Conservation (phyloP, 2,329 filamentous ascomycete species). For the Dothideomycetes sp. region DNA sequence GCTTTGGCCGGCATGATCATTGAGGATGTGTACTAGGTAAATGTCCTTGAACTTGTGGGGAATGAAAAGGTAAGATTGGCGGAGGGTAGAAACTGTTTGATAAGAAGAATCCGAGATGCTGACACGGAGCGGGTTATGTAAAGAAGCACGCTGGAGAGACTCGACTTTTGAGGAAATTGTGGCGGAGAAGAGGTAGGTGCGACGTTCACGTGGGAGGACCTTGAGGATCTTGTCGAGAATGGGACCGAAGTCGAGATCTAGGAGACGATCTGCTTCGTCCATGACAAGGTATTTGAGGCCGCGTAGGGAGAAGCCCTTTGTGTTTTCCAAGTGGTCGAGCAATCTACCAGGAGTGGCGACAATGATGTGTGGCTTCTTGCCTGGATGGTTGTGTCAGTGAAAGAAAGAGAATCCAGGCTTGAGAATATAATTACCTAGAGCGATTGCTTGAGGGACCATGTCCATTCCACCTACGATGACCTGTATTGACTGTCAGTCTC, state of each 20-base stretch:
- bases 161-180: slow-evolving; percentile 94
- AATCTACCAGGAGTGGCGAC: slow-evolving; percentile 86
- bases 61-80: slow-evolving; percentile 79
- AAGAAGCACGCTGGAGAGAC: slow-evolving; percentile 76
- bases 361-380: slow-evolving; percentile 85
- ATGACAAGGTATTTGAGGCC: slow-evolving; percentile 81
- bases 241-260: slow-evolving; percentile 90
- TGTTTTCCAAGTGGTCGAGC: slow-evolving; percentile 89
- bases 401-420: no score
- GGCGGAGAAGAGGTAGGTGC: slow-evolving; percentile 85
- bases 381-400: no score
- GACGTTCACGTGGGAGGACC: slow-evolving; percentile 57
- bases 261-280: slow-evolving; percentile 84
- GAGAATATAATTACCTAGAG: no score
- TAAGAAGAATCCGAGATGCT: slow-evolving; percentile 75
- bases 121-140: slow-evolving; percentile 74
- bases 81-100: slow-evolving; percentile 37
- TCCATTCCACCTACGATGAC: slow-evolving; percentile 83
- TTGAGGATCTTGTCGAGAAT: slow-evolving; percentile 89
- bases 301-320: slow-evolving; percentile 83
- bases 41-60: slow-evolving; percentile 81
- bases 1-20: slow-evolving; percentile 76
- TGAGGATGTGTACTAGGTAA: slow-evolving; percentile 75
- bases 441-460: slow-evolving; percentile 85
- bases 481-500: no score